These are phyloP conservation scores for Daldinia sp. DNA, from an alignment of 2,329 filamentous ascomycete genomes.

Conservation along the genomic window DNA sequence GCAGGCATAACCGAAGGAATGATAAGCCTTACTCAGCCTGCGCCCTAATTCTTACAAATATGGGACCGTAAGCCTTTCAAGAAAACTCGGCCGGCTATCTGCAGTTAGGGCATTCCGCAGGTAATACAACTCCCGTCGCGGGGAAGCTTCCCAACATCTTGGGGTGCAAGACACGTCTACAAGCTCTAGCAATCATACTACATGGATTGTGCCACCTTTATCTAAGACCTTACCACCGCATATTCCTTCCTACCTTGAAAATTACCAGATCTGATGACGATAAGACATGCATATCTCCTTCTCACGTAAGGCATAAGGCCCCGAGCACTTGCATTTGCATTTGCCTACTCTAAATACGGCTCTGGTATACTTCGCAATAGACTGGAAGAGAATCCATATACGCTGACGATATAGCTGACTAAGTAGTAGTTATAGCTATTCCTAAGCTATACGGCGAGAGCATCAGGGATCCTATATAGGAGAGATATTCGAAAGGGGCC, in stretches of 20 bases:
- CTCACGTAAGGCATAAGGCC: background rate
- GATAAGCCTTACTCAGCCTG: slow-evolving; percentile 1
- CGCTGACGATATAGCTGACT: background rate
- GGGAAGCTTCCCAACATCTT: background rate
- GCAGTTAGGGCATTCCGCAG: background rate
- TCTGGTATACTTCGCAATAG: background rate
- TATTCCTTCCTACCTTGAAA: background rate
- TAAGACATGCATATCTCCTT: background rate
- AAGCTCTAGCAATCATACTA: background rate
- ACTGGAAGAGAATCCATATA: background rate
- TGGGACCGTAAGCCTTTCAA: background rate
- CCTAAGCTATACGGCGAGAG: background rate
- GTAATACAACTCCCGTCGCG: background rate
- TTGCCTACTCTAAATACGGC: no score
- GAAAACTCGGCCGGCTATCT: background rate
- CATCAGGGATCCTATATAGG: background rate
- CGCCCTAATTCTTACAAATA: background rate
- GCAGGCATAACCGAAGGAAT: slow-evolving; percentile 1
- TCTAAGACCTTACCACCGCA: background rate
- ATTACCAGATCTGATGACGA: background rate
- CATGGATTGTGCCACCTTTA: background rate
- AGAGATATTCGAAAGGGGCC: background rate
- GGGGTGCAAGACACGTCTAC: background rate
- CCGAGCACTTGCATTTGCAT: background rate
- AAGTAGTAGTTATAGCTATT: background rate